Evolutionary conservation across 192 early-diverging fungal genomes (phyloP).

Genomic region (Phlyctochytrium bullatum): DNA sequence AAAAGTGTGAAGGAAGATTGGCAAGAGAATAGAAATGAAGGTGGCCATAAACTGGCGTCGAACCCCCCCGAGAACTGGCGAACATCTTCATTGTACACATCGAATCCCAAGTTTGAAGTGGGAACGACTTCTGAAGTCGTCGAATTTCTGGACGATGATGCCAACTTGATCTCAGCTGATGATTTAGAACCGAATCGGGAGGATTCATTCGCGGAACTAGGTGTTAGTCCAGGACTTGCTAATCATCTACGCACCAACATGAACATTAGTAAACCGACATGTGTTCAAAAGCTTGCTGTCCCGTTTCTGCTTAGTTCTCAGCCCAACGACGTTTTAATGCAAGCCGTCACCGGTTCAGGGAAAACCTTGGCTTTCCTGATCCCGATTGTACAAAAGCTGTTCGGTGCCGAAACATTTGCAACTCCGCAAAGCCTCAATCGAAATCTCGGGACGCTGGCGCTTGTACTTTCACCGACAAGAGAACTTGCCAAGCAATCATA

Average conservation of each 20-base stretch:
- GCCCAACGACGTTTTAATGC: constrained; percentile 77
- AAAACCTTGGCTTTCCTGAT: constrained; percentile 94
- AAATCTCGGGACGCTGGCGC: constrained; percentile 80
- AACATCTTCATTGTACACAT: constrained; percentile 1
- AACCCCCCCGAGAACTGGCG: too few relatives aligned
- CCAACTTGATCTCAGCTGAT: too few relatives aligned
- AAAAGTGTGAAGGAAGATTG: too few relatives aligned
- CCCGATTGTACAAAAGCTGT: constrained; percentile 74
- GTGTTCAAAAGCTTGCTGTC: constrained; percentile 84
- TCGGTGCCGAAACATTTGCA: constrained; percentile 2
- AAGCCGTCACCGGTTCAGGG: constrained; percentile 96
- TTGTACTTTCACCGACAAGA: constrained; percentile 94
- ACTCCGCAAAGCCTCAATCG: constrained; percentile 35
- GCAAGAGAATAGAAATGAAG: too few relatives aligned
- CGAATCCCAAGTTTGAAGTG: constrained; percentile 11
- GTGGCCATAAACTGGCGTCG: too few relatives aligned
- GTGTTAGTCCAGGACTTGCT: constrained; percentile 69
- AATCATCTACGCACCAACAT: constrained; percentile 70
- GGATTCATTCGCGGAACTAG: constrained; percentile 66
- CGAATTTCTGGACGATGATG: background rate
- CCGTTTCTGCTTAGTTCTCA: constrained; percentile 46
- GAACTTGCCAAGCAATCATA: constrained; percentile 96
- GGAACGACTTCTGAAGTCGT: background rate
- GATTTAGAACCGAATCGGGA: background rate
- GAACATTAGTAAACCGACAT: constrained; percentile 75